These are phyloP conservation scores for Spatholobus suberectus DNA, from an alignment of 306 rosid genomes.

Conservation along the genomic window DNA sequence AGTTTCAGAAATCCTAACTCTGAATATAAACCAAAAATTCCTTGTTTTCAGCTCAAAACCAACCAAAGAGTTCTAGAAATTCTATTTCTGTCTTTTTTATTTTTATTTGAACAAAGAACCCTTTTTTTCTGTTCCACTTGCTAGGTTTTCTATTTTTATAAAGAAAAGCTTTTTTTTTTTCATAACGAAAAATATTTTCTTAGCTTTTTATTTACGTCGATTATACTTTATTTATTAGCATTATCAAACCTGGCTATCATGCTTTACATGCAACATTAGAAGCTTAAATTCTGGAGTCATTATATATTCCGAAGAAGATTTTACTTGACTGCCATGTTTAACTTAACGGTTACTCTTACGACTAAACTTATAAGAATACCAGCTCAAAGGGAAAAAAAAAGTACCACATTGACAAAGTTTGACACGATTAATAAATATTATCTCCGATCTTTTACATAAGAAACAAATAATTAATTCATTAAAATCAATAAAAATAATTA, in stretches of 20 bases:
- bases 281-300: not conserved
- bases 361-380: not conserved
- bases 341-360: not conserved
- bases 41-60: conserved; percentile 5
- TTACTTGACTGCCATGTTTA: not conserved
- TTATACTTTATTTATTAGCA: not conserved
- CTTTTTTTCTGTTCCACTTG: not conserved
- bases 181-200: not conserved
- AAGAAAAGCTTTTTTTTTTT: not conserved
- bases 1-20: not conserved
- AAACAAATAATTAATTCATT: too few relatives aligned
- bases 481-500: too few relatives aligned
- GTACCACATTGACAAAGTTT: too few relatives aligned
- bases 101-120: not conserved
- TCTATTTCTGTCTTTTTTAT: not conserved
- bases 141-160: not conserved
- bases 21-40: conserved; percentile 20
- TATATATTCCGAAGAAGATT: not conserved
- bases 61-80: conserved; percentile 3
- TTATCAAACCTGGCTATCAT: not conserved
- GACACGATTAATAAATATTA: too few relatives aligned
- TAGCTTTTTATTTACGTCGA: not conserved
- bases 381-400: not conserved
- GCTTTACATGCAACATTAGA: not conserved
- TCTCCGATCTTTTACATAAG: too few relatives aligned